A percentile compares a stretch with the other conserved stretches of the same genome.
phyloP scores from a whole-genome alignment of 2,329 filamentous ascomycete genomes.

The Aspergillus japonicus region DNA sequence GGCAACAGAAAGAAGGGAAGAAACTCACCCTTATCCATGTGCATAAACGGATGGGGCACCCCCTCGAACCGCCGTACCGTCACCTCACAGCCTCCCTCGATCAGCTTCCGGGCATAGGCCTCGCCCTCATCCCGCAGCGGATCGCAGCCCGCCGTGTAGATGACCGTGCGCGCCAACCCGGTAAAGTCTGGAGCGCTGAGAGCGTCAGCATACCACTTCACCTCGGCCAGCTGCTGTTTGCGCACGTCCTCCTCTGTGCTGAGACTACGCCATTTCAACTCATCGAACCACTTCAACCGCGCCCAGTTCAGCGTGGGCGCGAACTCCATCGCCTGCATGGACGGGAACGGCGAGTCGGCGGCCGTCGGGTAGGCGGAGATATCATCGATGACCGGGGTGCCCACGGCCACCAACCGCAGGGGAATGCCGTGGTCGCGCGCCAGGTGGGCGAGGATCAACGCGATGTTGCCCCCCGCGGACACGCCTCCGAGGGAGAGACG shows the following conservation, averaged over 20 bases:
- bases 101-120: conserved; percentile 45
- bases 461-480: conserved; percentile 38
- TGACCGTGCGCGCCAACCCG: conserved; percentile 39
- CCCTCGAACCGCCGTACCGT: conserved; percentile 48
- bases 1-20: not conserved
- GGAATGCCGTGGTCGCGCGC: conserved; percentile 43
- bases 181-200: conserved; percentile 38
- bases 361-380: conserved; percentile 38
- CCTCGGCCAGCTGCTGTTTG: conserved; percentile 21
- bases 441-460: conserved; percentile 35
- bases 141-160: conserved; percentile 48
- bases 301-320: conserved; percentile 48
- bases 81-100: conserved; percentile 48
- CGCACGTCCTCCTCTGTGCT: conserved; percentile 13
- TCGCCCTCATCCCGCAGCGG: conserved; percentile 53
- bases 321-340: conserved; percentile 44
- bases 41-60: conserved; percentile 53
- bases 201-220: conserved; percentile 36
- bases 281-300: conserved; percentile 45
- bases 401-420: conserved; percentile 39
- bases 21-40: conserved; percentile 41
- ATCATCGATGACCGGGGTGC: conserved; percentile 45
- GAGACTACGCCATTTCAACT: conserved; percentile 33
- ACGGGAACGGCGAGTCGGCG: conserved; percentile 41
- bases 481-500: conserved; percentile 49